These are phyloP conservation scores for Fraxinus angustifolia DNA, from an alignment of 305 asterid genomes.

Conservation along the genomic window DNA sequence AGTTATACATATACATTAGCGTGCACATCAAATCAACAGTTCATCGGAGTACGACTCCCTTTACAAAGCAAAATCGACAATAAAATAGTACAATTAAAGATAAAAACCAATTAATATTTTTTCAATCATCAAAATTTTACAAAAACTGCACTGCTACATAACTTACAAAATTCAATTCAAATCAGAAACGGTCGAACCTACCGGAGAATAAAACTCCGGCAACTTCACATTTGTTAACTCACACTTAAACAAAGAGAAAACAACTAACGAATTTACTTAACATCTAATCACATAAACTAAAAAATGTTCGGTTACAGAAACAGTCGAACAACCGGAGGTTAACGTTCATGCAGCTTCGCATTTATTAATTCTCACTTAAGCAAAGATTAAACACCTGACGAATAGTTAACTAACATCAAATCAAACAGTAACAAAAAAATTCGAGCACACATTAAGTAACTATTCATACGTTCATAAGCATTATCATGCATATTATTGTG, in stretches of 20 bases:
- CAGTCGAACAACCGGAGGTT: neutral
- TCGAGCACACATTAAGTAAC: neutral
- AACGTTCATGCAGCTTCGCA: neutral
- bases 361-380: neutral
- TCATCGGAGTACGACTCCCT: neutral
- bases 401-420: neutral
- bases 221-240: neutral
- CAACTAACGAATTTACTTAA: no score
- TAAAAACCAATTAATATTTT: neutral
- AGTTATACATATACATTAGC: neutral
- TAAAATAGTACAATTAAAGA: neutral
- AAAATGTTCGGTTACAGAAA: neutral
- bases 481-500: neutral
- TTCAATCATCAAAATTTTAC: neutral
- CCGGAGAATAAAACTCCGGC: neutral
- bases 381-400: neutral
- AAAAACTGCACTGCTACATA: neutral
- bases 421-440: neutral
- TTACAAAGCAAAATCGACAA: neutral
- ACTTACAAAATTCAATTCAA: neutral
- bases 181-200: neutral
- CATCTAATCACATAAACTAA: neutral
- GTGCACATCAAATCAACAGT: neutral
- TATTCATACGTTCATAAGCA: neutral
- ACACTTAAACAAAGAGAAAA: neutral